Conservation (phyloP, 208 protist genomes). For the Acanthamoeba healyi region DNA sequence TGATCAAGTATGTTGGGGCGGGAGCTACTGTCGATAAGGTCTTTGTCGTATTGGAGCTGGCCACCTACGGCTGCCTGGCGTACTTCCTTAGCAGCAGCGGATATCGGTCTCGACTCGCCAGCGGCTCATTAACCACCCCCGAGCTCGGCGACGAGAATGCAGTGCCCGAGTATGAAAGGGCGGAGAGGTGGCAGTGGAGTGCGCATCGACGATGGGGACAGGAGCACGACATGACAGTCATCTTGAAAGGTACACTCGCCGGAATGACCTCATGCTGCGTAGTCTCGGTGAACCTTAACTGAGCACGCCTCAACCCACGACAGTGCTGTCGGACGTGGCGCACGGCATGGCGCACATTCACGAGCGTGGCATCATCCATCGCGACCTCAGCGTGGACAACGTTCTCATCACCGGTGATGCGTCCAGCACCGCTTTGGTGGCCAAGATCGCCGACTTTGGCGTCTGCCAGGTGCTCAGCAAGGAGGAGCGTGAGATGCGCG, state of each 20-base stretch:
- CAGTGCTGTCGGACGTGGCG: slow-evolving; percentile 56
- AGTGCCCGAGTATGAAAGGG: background rate
- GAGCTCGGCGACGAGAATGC: background rate
- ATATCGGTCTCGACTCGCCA: background rate
- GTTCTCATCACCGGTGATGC: slow-evolving; percentile 14
- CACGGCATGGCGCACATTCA: slow-evolving; percentile 41
- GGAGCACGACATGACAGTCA: slow-evolving; percentile 16
- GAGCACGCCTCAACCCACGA: background rate
- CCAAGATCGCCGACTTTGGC: slow-evolving; percentile 69
- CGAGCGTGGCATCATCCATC: slow-evolving; percentile 38
- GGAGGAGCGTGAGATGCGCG: background rate
- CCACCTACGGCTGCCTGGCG: background rate
- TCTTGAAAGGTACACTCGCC: background rate
- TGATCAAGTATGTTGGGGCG: slow-evolving; percentile 54
- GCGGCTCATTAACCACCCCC: background rate
- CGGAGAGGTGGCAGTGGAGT: slow-evolving; percentile 45
- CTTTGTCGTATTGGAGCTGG: slow-evolving; percentile 63
- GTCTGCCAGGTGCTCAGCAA: slow-evolving; percentile 17
- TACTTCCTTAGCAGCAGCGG: slow-evolving; percentile 44
- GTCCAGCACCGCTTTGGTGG: background rate
- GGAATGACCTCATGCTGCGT: background rate
- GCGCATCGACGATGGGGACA: background rate
- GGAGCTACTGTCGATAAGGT: background rate
- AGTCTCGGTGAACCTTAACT: background rate
- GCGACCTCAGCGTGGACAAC: slow-evolving; percentile 66